Conservation (phyloP, 164 flowering plant species). For the Vitis rupestris region DNA sequence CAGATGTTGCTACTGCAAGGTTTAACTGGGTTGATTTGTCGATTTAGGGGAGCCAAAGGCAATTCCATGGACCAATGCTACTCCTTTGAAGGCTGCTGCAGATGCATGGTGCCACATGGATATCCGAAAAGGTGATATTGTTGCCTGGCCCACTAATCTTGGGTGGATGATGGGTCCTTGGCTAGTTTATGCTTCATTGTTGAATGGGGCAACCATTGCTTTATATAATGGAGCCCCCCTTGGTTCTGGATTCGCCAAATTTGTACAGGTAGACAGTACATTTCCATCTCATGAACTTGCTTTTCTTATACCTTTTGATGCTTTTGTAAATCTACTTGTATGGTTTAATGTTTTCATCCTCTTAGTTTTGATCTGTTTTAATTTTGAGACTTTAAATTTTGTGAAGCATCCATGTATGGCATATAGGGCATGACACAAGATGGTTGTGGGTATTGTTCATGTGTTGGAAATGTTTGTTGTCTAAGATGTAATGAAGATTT, state of each 20-base stretch:
- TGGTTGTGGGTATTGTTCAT: too few species aligned
- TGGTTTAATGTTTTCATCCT: too few species aligned
- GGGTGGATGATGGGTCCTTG: constrained; percentile 99
- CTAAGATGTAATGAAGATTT: too few species aligned
- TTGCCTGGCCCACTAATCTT: constrained; percentile 97
- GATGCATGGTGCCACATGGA: constrained; percentile 99
- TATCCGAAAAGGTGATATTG: constrained; percentile 75
- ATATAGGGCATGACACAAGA: too few species aligned
- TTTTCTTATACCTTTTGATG: neutral
- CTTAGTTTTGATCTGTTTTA: too few species aligned
- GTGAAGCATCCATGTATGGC: too few species aligned
- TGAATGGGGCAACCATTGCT: constrained; percentile 93
- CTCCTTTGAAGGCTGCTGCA: constrained; percentile 94
- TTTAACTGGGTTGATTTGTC: constrained; percentile 15
- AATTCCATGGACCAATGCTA: constrained; percentile 83
- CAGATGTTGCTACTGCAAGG: neutral
- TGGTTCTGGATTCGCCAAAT: constrained; percentile 83
- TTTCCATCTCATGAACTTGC: neutral
- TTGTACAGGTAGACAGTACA: constrained; percentile 71
- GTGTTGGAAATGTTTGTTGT: too few species aligned
- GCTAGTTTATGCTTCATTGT: constrained; percentile 87
- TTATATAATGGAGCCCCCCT: constrained; percentile 95
- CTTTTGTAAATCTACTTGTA: neutral
- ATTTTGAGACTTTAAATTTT: too few species aligned
- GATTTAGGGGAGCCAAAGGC: constrained; percentile 91